Evolutionary conservation across 1,284 basidiomycete species (phyloP), one percentile per base, ranked within the genome.

Genomic region (Cryptococcus sp.): DNA sequence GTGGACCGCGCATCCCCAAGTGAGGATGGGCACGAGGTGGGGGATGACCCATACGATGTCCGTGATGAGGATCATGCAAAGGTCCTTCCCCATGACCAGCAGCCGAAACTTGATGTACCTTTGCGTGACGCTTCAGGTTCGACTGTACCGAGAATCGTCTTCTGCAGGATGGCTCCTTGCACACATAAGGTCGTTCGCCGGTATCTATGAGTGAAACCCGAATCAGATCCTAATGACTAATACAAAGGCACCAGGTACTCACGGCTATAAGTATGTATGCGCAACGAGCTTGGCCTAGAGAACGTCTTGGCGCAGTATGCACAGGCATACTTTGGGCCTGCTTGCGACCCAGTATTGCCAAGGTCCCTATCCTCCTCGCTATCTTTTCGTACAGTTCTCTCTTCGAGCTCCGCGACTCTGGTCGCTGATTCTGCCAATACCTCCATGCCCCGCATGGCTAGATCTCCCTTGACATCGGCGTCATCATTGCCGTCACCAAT

Each of bases 261-360:
- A 78, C 76, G 76, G 51, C 71, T 73, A 58, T 75, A 75, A 2
- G 70, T 75, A 54, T 78, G 76, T 50, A 78, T 78, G 22, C 72
- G 57, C 50, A 78, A 51, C 22, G 72, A 73, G 51, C 70, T 72
- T 6, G 76, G 76, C 4, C 76, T 62, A 1, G 73, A 73, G 51
- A 78, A 78, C 3, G 69, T 71, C 58, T 78, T 78, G 11, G 67
- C 67, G 51, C 76, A 78, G 47, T 62, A 74, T n/a, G 62, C 58
- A 58, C 76, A 78, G 19, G 65, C 50, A 51, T 78, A 78, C 58
- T 75, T 76, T 0, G 76, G 76, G 15, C 74, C 73, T 3, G 58
- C 62, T 19, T 47, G 39, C 25, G 47, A 41, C 38, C 55, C 39
- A 19, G 50, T 22, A 52, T 61, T 61, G n/a, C 40, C 43, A 19